Base-by-base conservation (phyloP, 768 basidiomycete species). In the Favolaschia claudopus region DNA sequence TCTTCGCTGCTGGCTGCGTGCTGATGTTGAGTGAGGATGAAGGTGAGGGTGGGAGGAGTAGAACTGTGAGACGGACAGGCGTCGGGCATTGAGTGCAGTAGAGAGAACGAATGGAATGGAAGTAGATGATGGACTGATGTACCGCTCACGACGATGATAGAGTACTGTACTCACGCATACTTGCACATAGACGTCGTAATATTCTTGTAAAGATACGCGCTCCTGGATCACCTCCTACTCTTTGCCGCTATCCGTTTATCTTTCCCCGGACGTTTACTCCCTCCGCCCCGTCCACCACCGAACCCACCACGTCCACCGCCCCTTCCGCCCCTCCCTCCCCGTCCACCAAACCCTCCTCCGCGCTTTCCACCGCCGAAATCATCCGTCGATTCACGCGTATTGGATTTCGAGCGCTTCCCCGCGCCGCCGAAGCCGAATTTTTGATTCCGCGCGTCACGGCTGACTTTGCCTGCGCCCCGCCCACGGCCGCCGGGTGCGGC, bases 391-490 rank as follows among this genome's bases (percentile, higher is more conserved):
- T 88, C 85, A 52, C 79, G 80, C 10, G 90, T 94, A 67, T 96
- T 96, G 70, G 90, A 86, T 75, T 96, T 96, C 31, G 87, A 83
- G 50, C 87, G 79, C 66, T 83, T 77, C 5, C 85, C 87, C 4
- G 81, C 81, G 22, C 92, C 87, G 20, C 91, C 90, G 65, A 91
- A 91, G 14, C 93, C 92, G 69, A 84, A 96, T 72, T 96, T 96
- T 68, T 84, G 72, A 71, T 96, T 88, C 37, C 94, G 85, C 14
- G 79, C 81, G 24, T 79, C 71, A 17, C 92, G 86, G 40, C 85
- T 78, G 60, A 90, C 65, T 74, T 73, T 70, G 31, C 67, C 63
- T 20, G 71, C 75, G 44, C 76, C 70, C n/a, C 83, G 83, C 29
- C 74, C 73, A 20, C 55, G 56, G 44, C 63, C 57, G n/a, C 65